Base-by-base conservation (phyloP, 2,329 filamentous ascomycete species). In the Pseudogymnoascus verrucosus region DNA sequence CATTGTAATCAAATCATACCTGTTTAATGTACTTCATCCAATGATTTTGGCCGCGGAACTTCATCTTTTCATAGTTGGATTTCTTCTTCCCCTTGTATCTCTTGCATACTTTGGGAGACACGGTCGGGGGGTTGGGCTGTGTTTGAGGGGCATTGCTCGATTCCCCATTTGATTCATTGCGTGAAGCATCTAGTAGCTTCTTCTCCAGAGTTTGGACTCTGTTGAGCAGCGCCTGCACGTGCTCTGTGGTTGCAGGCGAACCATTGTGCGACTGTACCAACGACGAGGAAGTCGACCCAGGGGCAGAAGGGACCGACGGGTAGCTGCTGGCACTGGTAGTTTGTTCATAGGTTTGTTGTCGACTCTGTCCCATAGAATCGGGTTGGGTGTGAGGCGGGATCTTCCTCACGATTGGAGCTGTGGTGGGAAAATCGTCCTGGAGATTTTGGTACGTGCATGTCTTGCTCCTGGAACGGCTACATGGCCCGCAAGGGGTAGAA, bases 401-500 rank as follows among this genome's bases (percentile, higher is more conserved):
- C 21, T 37, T 63, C 36, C 21, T 42, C 19, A 26, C 51, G 19
- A 31, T 28, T 37, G 6, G 26, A 34, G 61, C 54, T 54, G 51
- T 64, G 62, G 63, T 28, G 26, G 14, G 36, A 61, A 3, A 36
- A n/a, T 31, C 64, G 62, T 12, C 51, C 21, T 31, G 61, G n/a
- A 31, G 62, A 66, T 44, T 67, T 65, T 21, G 64, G 64, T 71
- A 78, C 10, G 65, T 70, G 62, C 77, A 79, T 6, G 67, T 68
- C 59, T 68, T 67, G 54, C 71, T 72, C 12, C 71, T 69, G 1
- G 71, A 69, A 14, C 66, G 65, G 4, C 71, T 69, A 66, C 76
- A 79, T 64, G 74, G 75, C 14, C 67, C 64, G 65, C 78, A 80
- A 4, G 78, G 78, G 21, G 73, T 69, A 16, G 70, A 73, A 1